Conservation (phyloP, 1,139 yeast genomes). For the Saccharomyces pastorianus region DNA sequence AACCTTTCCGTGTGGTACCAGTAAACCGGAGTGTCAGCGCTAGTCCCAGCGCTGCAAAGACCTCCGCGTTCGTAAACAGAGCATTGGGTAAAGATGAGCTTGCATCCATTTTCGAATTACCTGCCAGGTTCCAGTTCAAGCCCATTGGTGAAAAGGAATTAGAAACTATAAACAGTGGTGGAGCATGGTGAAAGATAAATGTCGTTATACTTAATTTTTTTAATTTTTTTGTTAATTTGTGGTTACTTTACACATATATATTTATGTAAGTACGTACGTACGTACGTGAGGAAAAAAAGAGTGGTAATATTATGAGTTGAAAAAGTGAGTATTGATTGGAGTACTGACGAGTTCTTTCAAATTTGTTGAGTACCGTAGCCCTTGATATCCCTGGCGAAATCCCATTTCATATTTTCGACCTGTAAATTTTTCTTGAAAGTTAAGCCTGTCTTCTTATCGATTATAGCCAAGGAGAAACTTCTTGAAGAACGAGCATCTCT, state of each 20-base stretch:
- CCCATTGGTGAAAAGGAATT: slow-evolving; percentile 58
- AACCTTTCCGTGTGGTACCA: slow-evolving; percentile 32
- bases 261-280: background rate
- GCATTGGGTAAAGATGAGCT: slow-evolving; percentile 29
- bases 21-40: slow-evolving; percentile 19
- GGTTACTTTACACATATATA: background rate
- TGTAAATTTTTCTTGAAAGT: slow-evolving; percentile 60
- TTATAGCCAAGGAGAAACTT: slow-evolving; percentile 73
- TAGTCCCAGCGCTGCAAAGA: slow-evolving; percentile 32
- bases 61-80: slow-evolving; percentile 35
- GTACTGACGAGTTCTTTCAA: slow-evolving; percentile 11
- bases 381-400: slow-evolving; percentile 75
- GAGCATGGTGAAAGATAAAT: slow-evolving; percentile 39
- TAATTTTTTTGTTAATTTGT: background rate
- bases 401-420: slow-evolving; percentile 75
- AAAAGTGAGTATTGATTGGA: background rate
- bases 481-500: slow-evolving; percentile 94
- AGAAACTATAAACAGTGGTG: slow-evolving; percentile 67
- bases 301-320: background rate
- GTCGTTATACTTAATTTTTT: no score
- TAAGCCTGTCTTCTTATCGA: slow-evolving; percentile 53
- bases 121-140: slow-evolving; percentile 61
- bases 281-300: background rate
- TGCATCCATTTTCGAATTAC: slow-evolving; percentile 55
- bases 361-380: slow-evolving; percentile 76